Percentiles rank a stretch among this genome's conserved stretches.
Evolutionary conservation across 2,329 filamentous ascomycete genomes (phyloP).

Genomic region (Alternaria longipes): DNA sequence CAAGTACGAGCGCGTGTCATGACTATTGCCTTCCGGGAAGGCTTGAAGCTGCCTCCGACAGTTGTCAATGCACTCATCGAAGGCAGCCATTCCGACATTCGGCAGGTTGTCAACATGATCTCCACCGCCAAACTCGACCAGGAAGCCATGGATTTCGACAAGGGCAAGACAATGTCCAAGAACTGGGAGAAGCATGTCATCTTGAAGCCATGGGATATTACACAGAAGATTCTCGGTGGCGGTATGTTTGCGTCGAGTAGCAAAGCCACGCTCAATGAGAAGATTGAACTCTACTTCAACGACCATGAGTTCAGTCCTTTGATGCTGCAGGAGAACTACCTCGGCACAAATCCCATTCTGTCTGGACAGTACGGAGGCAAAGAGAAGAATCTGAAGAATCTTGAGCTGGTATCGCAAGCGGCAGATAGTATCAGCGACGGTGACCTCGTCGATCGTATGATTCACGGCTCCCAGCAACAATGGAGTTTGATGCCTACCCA

Average conservation of each 20-base stretch:
- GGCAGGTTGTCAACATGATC: slow-evolving; percentile 99
- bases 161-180: slow-evolving; percentile 94
- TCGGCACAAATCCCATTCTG: slow-evolving; percentile 79
- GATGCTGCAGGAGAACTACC: slow-evolving; percentile 98
- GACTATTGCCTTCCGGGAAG: slow-evolving; percentile 93
- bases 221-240: slow-evolving; percentile 86
- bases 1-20: slow-evolving; percentile 91
- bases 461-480: slow-evolving; percentile 96
- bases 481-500: slow-evolving; percentile 99
- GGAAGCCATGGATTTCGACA: slow-evolving; percentile 78
- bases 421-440: slow-evolving; percentile 97
- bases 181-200: slow-evolving; percentile 98
- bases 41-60: slow-evolving; percentile 80
- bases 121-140: slow-evolving; percentile 92
- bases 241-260: slow-evolving; percentile 86
- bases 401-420: slow-evolving; percentile 86
- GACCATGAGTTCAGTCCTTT: slow-evolving; percentile 97
- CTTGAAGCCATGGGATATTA: slow-evolving; percentile 98
- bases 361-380: slow-evolving; percentile 70
- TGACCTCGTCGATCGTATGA: slow-evolving; percentile 96
- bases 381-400: slow-evolving; percentile 79
- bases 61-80: slow-evolving; percentile 95
- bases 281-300: slow-evolving; percentile 99
- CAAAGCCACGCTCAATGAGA: slow-evolving; percentile 91
- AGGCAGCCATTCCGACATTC: slow-evolving; percentile 93